Base-by-base conservation (phyloP, 805 yeast species). In the Scheffersomyces amazonensis region DNA sequence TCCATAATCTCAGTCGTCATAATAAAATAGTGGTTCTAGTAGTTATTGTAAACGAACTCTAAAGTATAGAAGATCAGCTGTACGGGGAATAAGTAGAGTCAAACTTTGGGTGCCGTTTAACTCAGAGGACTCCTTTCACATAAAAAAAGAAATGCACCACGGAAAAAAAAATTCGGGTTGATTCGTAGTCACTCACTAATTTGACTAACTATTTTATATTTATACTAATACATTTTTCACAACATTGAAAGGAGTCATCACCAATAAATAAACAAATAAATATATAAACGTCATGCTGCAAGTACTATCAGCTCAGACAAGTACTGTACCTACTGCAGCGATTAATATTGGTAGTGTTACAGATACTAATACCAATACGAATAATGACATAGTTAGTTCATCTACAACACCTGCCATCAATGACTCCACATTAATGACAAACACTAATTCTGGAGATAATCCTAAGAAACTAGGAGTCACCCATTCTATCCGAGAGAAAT, bases 401-500 rank as follows among this genome's bases (percentile, higher is more conserved):
- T n/a, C 17, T 13, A 16, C 22, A 2, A 23, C 31, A 2, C 11
- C 12, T 17, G 19, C 24, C 13, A 32, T 17, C 16, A 17, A 16
- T 11, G 3, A 4, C 5, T 15, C 10, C 9, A 4, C 20, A 17
- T 15, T 7, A 9, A 32, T 30, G 22, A 20, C 36, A 22, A 17
- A 33, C 16, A 23, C 34, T 29, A 20, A 15, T 17, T n/a, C 19
- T 25, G 16, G 31, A 31, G 34, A 35, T 23, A 44, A 46, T n/a
- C 48, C 45, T 37, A 73, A 69, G 19, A 61, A 71, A 24, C 52
- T 74, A 31, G 82, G 82, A 2, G 69, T 77, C 13, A 80, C 86
- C 13, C 76, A 74, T 49, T 60, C 73, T 6, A 80, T 85, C 12
- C 65, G 93, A 21, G 60, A 66, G 27, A 75, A 77, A 50, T 71